A percentile compares a stretch with the other conserved stretches of the same genome.
phyloP scores from a whole-genome alignment of 2,329 filamentous ascomycete genomes.

The Pseudogymnoascus sp. region DNA sequence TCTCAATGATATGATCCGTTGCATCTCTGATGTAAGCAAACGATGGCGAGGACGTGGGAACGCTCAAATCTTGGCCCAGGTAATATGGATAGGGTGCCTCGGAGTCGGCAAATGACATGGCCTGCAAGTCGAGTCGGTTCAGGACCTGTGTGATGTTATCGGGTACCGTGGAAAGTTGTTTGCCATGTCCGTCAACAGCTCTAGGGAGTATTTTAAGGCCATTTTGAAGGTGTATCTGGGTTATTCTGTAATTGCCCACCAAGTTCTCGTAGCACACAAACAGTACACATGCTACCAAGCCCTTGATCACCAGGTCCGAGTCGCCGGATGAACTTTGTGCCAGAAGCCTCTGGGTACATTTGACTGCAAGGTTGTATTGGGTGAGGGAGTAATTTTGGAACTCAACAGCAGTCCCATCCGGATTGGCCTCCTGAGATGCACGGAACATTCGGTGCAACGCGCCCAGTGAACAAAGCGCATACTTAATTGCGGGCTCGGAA shows the following conservation, averaged over 20 bases:
- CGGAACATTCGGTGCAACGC: conserved; percentile 13
- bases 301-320: neutral
- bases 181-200: neutral
- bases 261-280: conserved; percentile 18
- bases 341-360: conserved; percentile 10
- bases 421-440: neutral
- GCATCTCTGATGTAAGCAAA: conserved; percentile 9
- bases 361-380: conserved; percentile 15
- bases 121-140: conserved; percentile 14
- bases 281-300: conserved; percentile 16
- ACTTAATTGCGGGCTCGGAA: conserved; percentile 14
- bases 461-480: conserved; percentile 15
- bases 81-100: neutral
- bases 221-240: conserved; percentile 15
- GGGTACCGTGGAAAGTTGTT: conserved; percentile 8
- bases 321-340: neutral
- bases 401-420: neutral
- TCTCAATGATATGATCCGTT: conserved; percentile 8
- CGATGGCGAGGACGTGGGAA: neutral
- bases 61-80: neutral
- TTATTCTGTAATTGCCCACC: conserved; percentile 9
- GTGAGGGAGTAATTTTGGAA: conserved; percentile 9
- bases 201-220: conserved; percentile 13
- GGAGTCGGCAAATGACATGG: neutral
- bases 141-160: conserved; percentile 11